Evolutionary conservation across 2,329 filamentous ascomycete species (phyloP).

Genomic region (Hypoxylon sp.): DNA sequence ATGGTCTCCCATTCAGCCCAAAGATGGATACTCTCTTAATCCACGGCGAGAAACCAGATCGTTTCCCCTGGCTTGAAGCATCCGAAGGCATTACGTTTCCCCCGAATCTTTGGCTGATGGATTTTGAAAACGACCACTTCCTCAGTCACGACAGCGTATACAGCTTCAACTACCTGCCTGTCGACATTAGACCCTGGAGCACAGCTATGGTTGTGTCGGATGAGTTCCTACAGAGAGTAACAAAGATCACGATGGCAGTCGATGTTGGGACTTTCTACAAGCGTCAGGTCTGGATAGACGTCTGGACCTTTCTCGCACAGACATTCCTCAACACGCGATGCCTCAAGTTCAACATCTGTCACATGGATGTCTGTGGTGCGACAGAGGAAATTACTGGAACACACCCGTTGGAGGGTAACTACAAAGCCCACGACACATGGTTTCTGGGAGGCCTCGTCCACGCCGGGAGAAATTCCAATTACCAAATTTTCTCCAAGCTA

Average conservation of each 20-base stretch:
- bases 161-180: not conserved
- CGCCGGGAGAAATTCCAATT: not conserved
- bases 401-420: not conserved
- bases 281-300: not conserved
- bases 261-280: not conserved
- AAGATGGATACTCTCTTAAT: constrained; percentile 13
- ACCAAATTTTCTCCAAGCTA: not conserved
- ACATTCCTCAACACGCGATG: constrained; percentile 7
- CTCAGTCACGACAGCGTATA: constrained; percentile 14
- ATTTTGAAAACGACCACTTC: constrained; percentile 5
- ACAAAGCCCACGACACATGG: not conserved
- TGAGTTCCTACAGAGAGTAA: constrained; percentile 15
- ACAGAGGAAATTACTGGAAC: not conserved
- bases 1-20: constrained; percentile 20
- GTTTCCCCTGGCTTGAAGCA: not conserved
- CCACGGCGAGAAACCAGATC: not conserved
- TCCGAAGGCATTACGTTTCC: not conserved
- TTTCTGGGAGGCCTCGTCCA: not conserved
- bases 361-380: not conserved
- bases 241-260: not conserved
- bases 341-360: constrained; percentile 8
- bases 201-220: not conserved
- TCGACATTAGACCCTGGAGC: constrained; percentile 2
- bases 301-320: constrained; percentile 13
- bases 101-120: constrained; percentile 2